A percentile compares a stretch with the other conserved stretches of the same genome.
These are phyloP conservation scores for Sporothrix schenckii DNA, from an alignment of 2,329 filamentous ascomycete genomes.

Conservation along the genomic window DNA sequence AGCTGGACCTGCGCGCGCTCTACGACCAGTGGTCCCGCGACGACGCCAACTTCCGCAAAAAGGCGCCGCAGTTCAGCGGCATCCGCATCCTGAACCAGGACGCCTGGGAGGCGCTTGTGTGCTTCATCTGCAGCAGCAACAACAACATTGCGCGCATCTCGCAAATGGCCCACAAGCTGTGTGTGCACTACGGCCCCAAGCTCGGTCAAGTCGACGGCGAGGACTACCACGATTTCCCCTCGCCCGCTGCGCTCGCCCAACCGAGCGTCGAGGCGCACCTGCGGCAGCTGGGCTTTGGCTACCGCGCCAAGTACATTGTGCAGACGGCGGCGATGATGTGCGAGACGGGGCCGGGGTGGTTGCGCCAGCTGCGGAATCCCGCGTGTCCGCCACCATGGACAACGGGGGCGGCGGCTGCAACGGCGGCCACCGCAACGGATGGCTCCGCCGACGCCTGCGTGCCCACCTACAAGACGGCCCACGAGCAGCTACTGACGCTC, in stretches of 20 bases:
- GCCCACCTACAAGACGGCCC: constrained; percentile 69
- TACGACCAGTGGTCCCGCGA: constrained; percentile 85
- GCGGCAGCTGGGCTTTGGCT: constrained; percentile 86
- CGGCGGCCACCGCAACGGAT: background rate
- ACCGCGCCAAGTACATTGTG: constrained; percentile 89
- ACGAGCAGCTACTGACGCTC: constrained; percentile 75
- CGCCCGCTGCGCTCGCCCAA: constrained; percentile 61
- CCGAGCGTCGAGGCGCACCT: constrained; percentile 78
- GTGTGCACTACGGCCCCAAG: constrained; percentile 77
- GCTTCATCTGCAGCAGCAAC: constrained; percentile 98
- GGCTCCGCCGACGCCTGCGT: background rate
- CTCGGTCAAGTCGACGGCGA: constrained; percentile 71
- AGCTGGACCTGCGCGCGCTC: constrained; percentile 71
- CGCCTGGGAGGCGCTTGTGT: constrained; percentile 90
- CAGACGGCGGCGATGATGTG: constrained; percentile 79
- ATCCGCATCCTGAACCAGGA: constrained; percentile 93
- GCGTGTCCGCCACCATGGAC: constrained; percentile 56
- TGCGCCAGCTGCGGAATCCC: constrained; percentile 76
- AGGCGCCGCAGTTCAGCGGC: constrained; percentile 83
- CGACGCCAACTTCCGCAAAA: constrained; percentile 86
- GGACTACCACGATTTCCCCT: constrained; percentile 42
- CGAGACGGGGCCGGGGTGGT: constrained; percentile 69
- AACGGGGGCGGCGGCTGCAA: constrained; percentile 47
- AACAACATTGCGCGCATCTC: constrained; percentile 96
- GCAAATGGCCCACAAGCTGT: constrained; percentile 94